Evolutionary conservation across 2,329 filamentous ascomycete genomes (phyloP).

Genomic region (Ophiocordyceps unilateralis): DNA sequence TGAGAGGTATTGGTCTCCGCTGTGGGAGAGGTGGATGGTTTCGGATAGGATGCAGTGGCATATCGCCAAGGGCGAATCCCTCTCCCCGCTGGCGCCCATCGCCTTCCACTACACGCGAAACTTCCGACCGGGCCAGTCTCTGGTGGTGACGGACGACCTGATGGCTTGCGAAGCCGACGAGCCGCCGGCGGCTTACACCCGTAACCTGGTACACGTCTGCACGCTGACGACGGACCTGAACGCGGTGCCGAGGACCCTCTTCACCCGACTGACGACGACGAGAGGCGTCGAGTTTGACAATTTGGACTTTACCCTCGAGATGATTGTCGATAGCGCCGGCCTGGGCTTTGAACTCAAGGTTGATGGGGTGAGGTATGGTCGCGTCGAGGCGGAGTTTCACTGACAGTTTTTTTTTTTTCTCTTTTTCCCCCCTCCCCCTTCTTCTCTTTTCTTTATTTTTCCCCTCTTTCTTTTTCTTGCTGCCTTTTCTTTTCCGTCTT

Average conservation of each 20-base stretch:
- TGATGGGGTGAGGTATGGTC: slow-evolving; percentile 59
- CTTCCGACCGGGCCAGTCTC: slow-evolving; percentile 61
- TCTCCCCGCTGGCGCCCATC: slow-evolving; percentile 57
- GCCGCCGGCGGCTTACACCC: slow-evolving; percentile 41
- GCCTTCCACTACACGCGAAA: slow-evolving; percentile 78
- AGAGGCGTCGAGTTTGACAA: slow-evolving; percentile 69
- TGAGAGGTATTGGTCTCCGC: slow-evolving; percentile 62
- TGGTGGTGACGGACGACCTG: slow-evolving; percentile 64
- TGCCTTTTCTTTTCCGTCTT: too few species aligned
- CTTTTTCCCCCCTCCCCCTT: too few species aligned
- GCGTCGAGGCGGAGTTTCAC: slow-evolving; percentile 65
- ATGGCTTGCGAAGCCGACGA: slow-evolving; percentile 58
- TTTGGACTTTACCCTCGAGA: slow-evolving; percentile 65
- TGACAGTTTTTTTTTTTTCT: slow-evolving; percentile 12
- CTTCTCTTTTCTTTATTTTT: too few species aligned
- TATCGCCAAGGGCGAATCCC: slow-evolving; percentile 60
- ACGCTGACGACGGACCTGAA: slow-evolving; percentile 67
- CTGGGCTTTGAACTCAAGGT: slow-evolving; percentile 65
- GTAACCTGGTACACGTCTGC: slow-evolving; percentile 54
- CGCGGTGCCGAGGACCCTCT: slow-evolving; percentile 55
- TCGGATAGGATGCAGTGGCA: slow-evolving; percentile 76
- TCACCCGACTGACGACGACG: slow-evolving; percentile 61
- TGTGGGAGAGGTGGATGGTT: slow-evolving; percentile 76
- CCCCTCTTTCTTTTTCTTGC: too few species aligned
- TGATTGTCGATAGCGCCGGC: slow-evolving; percentile 65